Evolutionary conservation across 2,329 filamentous ascomycete species (phyloP), one percentile per base, ranked within the genome.

Genomic region (Alternaria sp.): DNA sequence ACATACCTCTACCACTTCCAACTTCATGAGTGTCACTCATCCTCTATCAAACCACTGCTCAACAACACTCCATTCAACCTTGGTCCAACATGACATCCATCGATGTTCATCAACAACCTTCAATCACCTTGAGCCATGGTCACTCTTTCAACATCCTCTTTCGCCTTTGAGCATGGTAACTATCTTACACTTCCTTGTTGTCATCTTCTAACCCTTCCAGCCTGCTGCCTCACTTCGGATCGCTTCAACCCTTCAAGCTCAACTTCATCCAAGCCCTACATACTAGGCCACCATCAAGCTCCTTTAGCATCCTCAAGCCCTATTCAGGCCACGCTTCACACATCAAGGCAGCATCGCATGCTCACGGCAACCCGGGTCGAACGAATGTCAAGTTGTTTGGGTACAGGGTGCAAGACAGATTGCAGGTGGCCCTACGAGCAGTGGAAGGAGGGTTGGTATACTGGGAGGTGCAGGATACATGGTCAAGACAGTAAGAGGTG

Each of bases 111-210:
- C 33, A 54, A 51, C 56, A 60, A 40, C 53, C 42, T 53, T 44
- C n/a, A 4, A 45, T 36, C 36, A 52, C 21, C 41, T 48, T 53
- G n/a, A 45, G 50, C 48, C 48, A 55, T 61, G 56, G 45, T 53
- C 24, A 29, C 17, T 11, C n/a, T 24, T 54, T 31, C 33, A 37
- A 55, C 7, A 24, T 28, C 8, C 23, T 14, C 41, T 53, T 17
- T 45, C 39, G 56, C 39, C 56, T 13, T 37, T 60, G 50, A 56
- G 40, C 56, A 46, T 62, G 45, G 60, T 62, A 51, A 42, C 9
- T 33, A 40, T 29, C 8, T 10, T 24, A 17, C 17, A 3, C 26
- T 21, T 5, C 6, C 10, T 24, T 17, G 7, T 36, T 17, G 3
- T 34, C 37, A 33, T 44, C 3, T 49, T 9, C 56, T 63, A 17